phyloP scores from a whole-genome alignment of 2,329 filamentous ascomycete species.

The Nothophaeocryptopus gaeumannii region DNA sequence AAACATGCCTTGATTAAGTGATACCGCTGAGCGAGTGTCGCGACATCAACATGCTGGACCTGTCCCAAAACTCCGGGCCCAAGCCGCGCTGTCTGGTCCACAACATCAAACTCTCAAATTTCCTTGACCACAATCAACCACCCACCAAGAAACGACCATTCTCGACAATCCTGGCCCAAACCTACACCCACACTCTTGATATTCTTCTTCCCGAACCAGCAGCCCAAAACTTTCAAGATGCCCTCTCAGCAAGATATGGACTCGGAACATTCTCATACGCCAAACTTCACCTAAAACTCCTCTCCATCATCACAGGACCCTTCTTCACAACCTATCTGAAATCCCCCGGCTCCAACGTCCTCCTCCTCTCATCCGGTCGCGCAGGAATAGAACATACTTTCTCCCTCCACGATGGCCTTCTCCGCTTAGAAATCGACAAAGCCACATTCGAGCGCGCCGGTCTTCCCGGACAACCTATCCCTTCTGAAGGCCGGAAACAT shows the following conservation, averaged over 20 bases:
- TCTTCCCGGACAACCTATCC: constrained; percentile 67
- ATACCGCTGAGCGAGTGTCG: too few relatives aligned
- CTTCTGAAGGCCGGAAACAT: constrained; percentile 58
- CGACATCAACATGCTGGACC: constrained; percentile 15
- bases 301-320: constrained; percentile 66
- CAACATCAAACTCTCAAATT: constrained; percentile 62
- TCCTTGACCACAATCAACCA: constrained; percentile 67
- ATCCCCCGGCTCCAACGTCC: constrained; percentile 50
- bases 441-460: constrained; percentile 81
- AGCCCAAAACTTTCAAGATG: constrained; percentile 11
- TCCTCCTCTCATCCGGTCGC: constrained; percentile 80
- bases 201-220: constrained; percentile 60
- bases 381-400: constrained; percentile 67
- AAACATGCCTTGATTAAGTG: too few relatives aligned
- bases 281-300: constrained; percentile 68
- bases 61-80: constrained; percentile 16
- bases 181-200: constrained; percentile 69
- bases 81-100: constrained; percentile 68
- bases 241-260: constrained; percentile 1
- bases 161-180: constrained; percentile 61
- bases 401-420: constrained; percentile 65
- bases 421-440: constrained; percentile 76
- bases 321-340: constrained; percentile 89
- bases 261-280: constrained; percentile 52
- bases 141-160: constrained; percentile 76